A percentile compares a stretch with the other conserved stretches of the same genome.
These are phyloP conservation scores for Pharus latifolius DNA, from an alignment of 176 grass and related monocot genomes.

Conservation along the genomic window DNA sequence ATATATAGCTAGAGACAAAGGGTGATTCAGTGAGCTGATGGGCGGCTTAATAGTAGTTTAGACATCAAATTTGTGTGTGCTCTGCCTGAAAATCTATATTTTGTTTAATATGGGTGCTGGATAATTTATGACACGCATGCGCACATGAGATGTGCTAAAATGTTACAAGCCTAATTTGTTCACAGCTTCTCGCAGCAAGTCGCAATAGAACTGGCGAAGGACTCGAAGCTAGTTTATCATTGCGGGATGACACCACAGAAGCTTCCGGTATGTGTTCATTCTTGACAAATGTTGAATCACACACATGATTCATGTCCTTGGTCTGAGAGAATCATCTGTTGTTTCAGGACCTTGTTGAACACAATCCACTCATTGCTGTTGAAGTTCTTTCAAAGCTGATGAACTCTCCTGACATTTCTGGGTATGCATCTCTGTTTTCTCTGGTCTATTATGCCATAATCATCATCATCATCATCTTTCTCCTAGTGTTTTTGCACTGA, in stretches of 20 bases:
- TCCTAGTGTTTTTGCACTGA: background rate
- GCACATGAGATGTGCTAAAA: conserved; percentile 16
- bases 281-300: background rate
- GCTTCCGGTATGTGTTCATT: conserved; percentile 49
- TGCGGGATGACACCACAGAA: conserved; percentile 83
- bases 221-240: conserved; percentile 90
- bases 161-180: conserved; percentile 34
- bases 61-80: background rate
- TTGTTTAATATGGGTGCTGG: background rate
- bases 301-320: background rate
- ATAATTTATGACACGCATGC: conserved; percentile 10
- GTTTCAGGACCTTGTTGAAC: conserved; percentile 94
- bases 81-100: background rate
- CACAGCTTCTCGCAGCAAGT: conserved; percentile 84
- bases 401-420: conserved; percentile 84
- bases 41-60: conserved; percentile 1
- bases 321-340: background rate
- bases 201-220: conserved; percentile 75
- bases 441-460: background rate
- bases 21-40: background rate
- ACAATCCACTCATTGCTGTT: conserved; percentile 92
- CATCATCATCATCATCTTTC: background rate
- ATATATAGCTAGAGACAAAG: background rate
- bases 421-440: conserved; percentile 38
- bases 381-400: conserved; percentile 98